Evolutionary conservation across 805 yeast species (phyloP).

Genomic region (Komagataella phaffii): DNA sequence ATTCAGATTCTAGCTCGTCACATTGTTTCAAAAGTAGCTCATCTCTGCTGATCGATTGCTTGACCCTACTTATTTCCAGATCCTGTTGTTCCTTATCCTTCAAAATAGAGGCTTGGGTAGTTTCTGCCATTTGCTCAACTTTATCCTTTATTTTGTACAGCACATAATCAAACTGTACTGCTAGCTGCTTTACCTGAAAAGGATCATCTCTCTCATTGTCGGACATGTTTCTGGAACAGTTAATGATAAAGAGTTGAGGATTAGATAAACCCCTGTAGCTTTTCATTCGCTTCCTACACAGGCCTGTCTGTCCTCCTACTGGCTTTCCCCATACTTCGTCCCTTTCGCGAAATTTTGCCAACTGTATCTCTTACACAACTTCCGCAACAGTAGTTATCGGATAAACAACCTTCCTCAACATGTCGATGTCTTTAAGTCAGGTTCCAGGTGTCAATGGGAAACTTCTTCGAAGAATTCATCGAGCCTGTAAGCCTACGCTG

Average conservation of each 20-base stretch:
- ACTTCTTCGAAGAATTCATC: conserved; percentile 27
- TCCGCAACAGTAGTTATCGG: background rate
- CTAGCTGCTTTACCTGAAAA: conserved; percentile 42
- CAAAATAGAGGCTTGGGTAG: conserved; percentile 13
- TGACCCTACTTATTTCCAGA: conserved; percentile 9
- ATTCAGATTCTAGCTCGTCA: conserved; percentile 14
- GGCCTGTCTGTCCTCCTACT: background rate
- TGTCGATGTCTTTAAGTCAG: conserved; percentile 1
- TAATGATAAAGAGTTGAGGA: background rate
- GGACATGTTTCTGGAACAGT: background rate
- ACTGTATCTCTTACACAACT: background rate
- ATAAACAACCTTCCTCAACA: background rate
- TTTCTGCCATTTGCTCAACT: conserved; percentile 21
- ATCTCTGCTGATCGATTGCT: conserved; percentile 8
- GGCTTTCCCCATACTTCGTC: background rate
- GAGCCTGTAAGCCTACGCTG: conserved; percentile 79
- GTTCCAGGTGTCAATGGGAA: conserved; percentile 22
- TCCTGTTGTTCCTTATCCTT: conserved; percentile 12
- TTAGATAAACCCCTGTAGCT: background rate
- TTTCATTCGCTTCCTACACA: background rate
- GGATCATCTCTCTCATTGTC: conserved; percentile 37
- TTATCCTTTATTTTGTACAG: conserved; percentile 48
- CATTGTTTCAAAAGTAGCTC: conserved; percentile 11
- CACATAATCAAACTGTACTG: conserved; percentile 52
- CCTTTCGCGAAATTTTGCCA: background rate